phyloP scores from a whole-genome alignment of 2,329 filamentous ascomycete species.

The Talaromyces sp. region DNA sequence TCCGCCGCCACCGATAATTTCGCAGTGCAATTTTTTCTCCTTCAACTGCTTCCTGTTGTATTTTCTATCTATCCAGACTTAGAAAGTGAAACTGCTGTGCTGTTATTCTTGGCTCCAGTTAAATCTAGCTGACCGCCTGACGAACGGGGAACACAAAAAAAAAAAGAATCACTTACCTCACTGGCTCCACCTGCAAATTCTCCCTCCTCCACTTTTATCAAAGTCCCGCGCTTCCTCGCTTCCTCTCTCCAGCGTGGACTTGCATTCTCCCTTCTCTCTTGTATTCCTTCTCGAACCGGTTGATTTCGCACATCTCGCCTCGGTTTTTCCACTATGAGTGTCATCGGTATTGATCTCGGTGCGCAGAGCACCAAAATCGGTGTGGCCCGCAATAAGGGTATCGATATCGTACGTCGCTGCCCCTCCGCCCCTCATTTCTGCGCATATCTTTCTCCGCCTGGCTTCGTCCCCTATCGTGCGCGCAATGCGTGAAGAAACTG shows the following conservation, averaged over 20 bases:
- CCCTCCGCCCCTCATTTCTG: constrained; percentile 18
- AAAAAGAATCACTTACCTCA: constrained; percentile 16
- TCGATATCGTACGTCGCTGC: constrained; percentile 81
- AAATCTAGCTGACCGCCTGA: not conserved
- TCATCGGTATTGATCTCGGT: constrained; percentile 86
- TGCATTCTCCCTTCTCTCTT: not conserved
- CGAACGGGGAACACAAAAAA: constrained; percentile 8
- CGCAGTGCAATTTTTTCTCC: not conserved
- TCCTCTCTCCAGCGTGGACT: constrained; percentile 5
- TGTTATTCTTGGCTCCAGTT: not conserved
- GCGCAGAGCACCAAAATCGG: constrained; percentile 95
- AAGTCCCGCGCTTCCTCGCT: not conserved
- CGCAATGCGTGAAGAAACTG: not conserved
- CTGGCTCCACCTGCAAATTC: constrained; percentile 33
- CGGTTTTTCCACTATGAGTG: constrained; percentile 44
- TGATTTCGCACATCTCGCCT: constrained; percentile 15
- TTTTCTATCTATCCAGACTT: not conserved
- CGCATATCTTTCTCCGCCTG: not conserved
- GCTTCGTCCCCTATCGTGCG: not conserved
- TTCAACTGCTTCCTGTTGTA: not conserved
- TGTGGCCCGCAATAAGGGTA: constrained; percentile 95
- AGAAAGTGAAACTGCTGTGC: not conserved
- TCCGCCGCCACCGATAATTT: not conserved
- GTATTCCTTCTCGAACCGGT: not conserved
- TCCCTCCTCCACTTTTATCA: constrained; percentile 21